Evolutionary conservation across 768 basidiomycete genomes (phyloP).

Genomic region (Phanerodontia chrysosporium): DNA sequence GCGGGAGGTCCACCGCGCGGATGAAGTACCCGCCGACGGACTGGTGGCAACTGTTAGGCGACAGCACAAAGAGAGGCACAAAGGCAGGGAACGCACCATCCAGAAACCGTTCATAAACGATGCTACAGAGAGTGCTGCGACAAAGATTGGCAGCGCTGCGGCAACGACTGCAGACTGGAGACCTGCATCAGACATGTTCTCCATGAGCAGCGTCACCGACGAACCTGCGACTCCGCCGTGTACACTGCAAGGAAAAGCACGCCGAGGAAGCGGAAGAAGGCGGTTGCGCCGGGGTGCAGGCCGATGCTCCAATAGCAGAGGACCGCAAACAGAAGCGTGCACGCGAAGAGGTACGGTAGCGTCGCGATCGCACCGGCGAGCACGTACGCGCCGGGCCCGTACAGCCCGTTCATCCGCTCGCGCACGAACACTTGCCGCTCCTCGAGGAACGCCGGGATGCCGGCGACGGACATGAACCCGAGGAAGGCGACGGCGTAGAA

Average conservation of each 20-base stretch:
- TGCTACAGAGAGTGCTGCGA: slow-evolving; percentile 53
- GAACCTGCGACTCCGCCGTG: slow-evolving; percentile 48
- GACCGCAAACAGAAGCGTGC: slow-evolving; percentile 42
- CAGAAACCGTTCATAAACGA: slow-evolving; percentile 53
- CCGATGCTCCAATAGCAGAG: slow-evolving; percentile 53
- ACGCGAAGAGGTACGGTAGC: slow-evolving; percentile 50
- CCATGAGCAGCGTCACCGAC: not conserved
- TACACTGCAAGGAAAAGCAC: slow-evolving; percentile 52
- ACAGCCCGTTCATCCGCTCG: slow-evolving; percentile 55
- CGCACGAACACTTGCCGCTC: slow-evolving; percentile 54
- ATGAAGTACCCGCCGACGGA: slow-evolving; percentile 35
- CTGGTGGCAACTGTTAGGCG: slow-evolving; percentile 2
- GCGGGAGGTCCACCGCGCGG: slow-evolving; percentile 46
- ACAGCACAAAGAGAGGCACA: not conserved
- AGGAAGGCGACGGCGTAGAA: slow-evolving; percentile 58
- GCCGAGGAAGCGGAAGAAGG: slow-evolving; percentile 52
- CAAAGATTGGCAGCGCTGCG: slow-evolving; percentile 50
- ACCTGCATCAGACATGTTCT: not conserved
- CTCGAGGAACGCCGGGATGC: slow-evolving; percentile 56
- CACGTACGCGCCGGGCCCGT: slow-evolving; percentile 48
- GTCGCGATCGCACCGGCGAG: slow-evolving; percentile 50
- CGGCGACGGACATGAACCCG: slow-evolving; percentile 56
- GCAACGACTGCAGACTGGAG: slow-evolving; percentile 39
- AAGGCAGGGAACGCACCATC: slow-evolving; percentile 44
- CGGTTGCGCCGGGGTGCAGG: slow-evolving; percentile 41